phyloP scores from a whole-genome alignment of 805 yeast species.

The Nakazawaea ernobii region DNA sequence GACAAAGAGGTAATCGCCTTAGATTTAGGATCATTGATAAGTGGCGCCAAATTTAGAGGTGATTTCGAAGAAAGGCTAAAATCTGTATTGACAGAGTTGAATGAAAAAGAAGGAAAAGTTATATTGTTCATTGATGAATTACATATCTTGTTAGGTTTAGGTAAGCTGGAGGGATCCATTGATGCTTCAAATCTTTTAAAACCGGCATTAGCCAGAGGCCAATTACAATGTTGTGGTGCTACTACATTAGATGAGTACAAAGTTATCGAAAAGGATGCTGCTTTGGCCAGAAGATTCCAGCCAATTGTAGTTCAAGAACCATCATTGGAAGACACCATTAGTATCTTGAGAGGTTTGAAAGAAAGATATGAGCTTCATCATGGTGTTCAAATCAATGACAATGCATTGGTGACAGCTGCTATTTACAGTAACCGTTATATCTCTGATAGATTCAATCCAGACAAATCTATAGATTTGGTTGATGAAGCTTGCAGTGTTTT shows the following conservation, averaged over 20 bases:
- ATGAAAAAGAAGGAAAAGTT: conserved; percentile 66
- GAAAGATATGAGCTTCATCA: conserved; percentile 96
- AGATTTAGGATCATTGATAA: conserved; percentile 83
- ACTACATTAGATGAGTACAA: conserved; percentile 94
- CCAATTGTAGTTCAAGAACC: conserved; percentile 87
- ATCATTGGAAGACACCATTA: conserved; percentile 81
- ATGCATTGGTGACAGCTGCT: conserved; percentile 92
- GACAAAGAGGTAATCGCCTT: conserved; percentile 77
- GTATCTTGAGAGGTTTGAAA: conserved; percentile 87
- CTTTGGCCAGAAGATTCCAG: conserved; percentile 89
- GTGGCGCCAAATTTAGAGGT: conserved; percentile 95
- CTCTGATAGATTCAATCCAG: conserved; percentile 88
- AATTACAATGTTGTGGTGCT: conserved; percentile 91
- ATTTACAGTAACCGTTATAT: conserved; percentile 84
- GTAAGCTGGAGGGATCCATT: conserved; percentile 91
- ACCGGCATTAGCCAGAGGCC: conserved; percentile 92
- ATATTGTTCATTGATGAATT: conserved; percentile 88
- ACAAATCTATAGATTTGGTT: conserved; percentile 92
- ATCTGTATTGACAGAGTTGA: conserved; percentile 75
- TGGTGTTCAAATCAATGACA: conserved; percentile 90
- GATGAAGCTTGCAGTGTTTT: conserved; percentile 97
- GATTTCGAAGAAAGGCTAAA: conserved; percentile 92
- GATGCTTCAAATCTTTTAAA: conserved; percentile 92
- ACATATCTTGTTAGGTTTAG: conserved; percentile 83
- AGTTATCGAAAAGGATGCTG: conserved; percentile 94